These are phyloP conservation scores for Phytophthora quininea DNA, from an alignment of 352 stramenopile genomes.

Conservation along the genomic window DNA sequence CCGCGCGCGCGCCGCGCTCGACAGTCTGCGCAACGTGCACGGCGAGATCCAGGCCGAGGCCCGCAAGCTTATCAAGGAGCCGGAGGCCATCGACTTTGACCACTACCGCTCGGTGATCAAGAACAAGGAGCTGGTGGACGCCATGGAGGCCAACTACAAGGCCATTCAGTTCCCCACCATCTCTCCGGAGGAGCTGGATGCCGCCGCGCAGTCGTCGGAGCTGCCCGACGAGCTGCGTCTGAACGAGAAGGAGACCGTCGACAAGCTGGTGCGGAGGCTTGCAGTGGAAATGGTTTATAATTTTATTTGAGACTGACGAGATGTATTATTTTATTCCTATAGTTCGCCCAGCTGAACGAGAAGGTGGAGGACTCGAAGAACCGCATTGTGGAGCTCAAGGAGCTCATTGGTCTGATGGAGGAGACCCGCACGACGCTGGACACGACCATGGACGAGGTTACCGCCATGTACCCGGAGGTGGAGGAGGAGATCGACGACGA, in stretches of 20 bases:
- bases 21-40: constrained; percentile 80
- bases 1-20: constrained; percentile 72
- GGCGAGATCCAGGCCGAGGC: constrained; percentile 80
- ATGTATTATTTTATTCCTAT: too few species aligned
- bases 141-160: constrained; percentile 87
- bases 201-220: constrained; percentile 44
- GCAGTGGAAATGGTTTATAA: not conserved
- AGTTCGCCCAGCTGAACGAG: constrained; percentile 79
- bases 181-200: constrained; percentile 72
- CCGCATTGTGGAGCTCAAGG: constrained; percentile 86
- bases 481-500: constrained; percentile 88
- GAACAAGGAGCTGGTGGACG: constrained; percentile 89
- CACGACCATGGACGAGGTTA: constrained; percentile 87
- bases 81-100: constrained; percentile 85
- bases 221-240: constrained; percentile 61
- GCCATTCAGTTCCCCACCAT: constrained; percentile 85
- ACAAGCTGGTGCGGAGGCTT: constrained; percentile 59
- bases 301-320: not conserved
- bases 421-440: constrained; percentile 84
- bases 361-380: constrained; percentile 88
- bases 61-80: constrained; percentile 74
- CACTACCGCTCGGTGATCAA: constrained; percentile 88
- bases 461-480: constrained; percentile 87
- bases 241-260: constrained; percentile 82
- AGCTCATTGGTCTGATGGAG: constrained; percentile 83